phyloP scores from a whole-genome alignment of 345 rosid species.

The Rhizophora apiculata region DNA sequence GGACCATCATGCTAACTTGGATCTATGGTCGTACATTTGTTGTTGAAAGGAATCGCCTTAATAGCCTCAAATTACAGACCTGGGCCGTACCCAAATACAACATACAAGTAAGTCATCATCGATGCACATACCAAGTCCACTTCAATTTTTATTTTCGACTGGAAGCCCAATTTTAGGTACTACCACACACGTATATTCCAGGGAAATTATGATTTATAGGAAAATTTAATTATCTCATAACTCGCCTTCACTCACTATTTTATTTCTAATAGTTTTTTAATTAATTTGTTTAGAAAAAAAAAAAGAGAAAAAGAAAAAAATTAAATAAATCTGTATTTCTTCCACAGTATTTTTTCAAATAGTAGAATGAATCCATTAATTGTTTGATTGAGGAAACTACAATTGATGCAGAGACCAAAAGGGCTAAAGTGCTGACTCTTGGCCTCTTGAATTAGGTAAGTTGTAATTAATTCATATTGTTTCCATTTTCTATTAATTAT shows the following conservation, averaged over 20 bases:
- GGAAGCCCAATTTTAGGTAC: not conserved
- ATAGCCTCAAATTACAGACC: constrained; percentile 50
- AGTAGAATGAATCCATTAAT: constrained; percentile 42
- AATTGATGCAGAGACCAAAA: constrained; percentile 50
- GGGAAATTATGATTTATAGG: no score
- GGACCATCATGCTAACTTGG: constrained; percentile 43
- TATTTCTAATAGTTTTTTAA: no score
- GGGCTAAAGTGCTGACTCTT: constrained; percentile 53
- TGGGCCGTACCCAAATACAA: constrained; percentile 72
- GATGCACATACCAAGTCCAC: no score
- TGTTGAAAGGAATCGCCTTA: constrained; percentile 48
- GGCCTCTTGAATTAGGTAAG: constrained; percentile 66
- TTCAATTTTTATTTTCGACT: not conserved
- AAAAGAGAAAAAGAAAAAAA: no score
- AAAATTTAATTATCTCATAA: no score
- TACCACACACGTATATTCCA: not conserved
- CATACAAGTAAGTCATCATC: constrained; percentile 40
- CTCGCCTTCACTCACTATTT: no score
- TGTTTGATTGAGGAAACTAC: constrained; percentile 55
- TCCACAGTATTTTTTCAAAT: constrained; percentile 37
- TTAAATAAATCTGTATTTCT: not conserved
- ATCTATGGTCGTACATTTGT: constrained; percentile 41
- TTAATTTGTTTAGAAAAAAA: no score
- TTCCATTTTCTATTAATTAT: no score
- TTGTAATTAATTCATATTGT: no score